Conservation (phyloP, 2,329 filamentous ascomycete species). For the Juglanconis oblonga region DNA sequence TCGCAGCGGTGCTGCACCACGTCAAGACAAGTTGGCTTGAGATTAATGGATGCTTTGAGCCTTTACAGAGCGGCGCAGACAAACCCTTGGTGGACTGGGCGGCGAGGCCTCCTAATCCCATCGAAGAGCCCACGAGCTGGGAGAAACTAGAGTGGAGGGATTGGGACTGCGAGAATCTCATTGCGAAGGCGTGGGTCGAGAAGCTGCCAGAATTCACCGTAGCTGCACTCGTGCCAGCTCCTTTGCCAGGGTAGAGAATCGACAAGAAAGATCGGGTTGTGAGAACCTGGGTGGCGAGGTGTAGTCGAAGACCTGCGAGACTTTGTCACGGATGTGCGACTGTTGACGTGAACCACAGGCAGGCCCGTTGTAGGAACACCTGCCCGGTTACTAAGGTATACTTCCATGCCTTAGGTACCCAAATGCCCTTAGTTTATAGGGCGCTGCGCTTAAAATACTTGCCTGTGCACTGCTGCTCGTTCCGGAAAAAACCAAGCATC, state of each 20-base stretch:
- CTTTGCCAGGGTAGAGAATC: neutral
- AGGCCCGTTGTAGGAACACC: too few relatives aligned
- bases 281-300: neutral
- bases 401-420: too few relatives aligned
- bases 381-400: too few relatives aligned
- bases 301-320: neutral
- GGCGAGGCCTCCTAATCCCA: neutral
- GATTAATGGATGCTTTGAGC: neutral
- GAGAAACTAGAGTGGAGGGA: neutral
- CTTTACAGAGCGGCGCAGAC: neutral
- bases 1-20: neutral
- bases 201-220: neutral
- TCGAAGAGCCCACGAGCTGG: neutral
- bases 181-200: neutral
- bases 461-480: too few relatives aligned
- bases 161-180: neutral
- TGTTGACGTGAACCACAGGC: too few relatives aligned
- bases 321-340: neutral
- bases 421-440: too few relatives aligned
- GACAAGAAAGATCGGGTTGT: neutral
- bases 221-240: neutral
- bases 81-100: neutral
- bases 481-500: too few relatives aligned
- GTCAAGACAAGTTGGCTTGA: neutral
- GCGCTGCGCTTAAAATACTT: too few relatives aligned